Percentiles rank a stretch among this genome's conserved stretches.
Conservation (phyloP, 768 basidiomycete species). For the Russula ochroleuca region DNA sequence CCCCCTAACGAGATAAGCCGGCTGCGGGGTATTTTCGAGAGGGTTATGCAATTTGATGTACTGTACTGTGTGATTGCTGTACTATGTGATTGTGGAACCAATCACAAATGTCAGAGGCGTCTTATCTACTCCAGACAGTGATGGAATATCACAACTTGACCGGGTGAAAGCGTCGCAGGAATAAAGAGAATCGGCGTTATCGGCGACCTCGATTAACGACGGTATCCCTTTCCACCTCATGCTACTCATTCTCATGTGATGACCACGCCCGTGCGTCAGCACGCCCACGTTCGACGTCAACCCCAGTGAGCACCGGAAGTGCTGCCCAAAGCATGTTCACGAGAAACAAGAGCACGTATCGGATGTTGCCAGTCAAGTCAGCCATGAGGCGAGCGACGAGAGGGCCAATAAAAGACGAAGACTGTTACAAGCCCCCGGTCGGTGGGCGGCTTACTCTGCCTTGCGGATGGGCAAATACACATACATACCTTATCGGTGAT, state of each 20-base stretch:
- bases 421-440: constrained; percentile 44
- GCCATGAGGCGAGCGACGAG: constrained; percentile 83
- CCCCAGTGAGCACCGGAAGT: constrained; percentile 65
- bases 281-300: constrained; percentile 65
- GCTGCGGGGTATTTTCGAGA: too few species aligned
- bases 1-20: too few species aligned
- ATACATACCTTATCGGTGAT: too few species aligned
- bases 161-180: too few species aligned
- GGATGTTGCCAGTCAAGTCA: constrained; percentile 86
- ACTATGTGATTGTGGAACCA: too few species aligned
- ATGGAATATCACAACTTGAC: too few species aligned
- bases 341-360: constrained; percentile 87
- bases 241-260: not conserved
- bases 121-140: too few species aligned
- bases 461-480: not conserved
- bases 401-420: constrained; percentile 89
- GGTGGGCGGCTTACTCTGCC: not conserved
- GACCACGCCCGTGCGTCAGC: constrained; percentile 42
- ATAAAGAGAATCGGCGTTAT: too few species aligned
- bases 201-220: not conserved
- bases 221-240: not conserved
- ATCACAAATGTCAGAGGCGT: too few species aligned
- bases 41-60: too few species aligned
- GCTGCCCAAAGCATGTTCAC: constrained; percentile 76
- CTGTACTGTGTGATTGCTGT: too few species aligned